Evolutionary conservation across 2,329 filamentous ascomycete genomes (phyloP), one percentile per base, ranked within the genome.

Genomic region (Pezicula radicicola): DNA sequence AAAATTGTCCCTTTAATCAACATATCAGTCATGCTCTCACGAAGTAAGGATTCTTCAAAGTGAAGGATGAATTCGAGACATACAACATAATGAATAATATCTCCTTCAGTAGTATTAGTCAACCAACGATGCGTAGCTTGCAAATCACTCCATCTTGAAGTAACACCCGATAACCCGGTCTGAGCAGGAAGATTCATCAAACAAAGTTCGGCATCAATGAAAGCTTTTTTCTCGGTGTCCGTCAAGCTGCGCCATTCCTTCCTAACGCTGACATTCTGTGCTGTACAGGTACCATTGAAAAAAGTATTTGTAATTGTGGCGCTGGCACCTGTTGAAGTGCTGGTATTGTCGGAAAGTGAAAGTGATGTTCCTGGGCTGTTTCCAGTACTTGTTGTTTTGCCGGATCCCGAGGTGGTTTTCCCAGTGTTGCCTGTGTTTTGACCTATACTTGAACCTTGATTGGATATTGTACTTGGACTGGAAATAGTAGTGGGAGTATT

Each of bases 81-180:
- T 25, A 50, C 50, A 3, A 47, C 50, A 43, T 52, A 52, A 36
- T 55, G 53, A 16, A 52, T 55, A 8, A 50, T 43, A 28, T 55
- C 53, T n/a, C 50, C 67, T 59, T 70, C 67, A 33, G 68, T 66
- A 12, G 39, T 37, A n/a, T 56, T 53, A 3, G 66, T 69, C 49
- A 68, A 61, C 42, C 63, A 60, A 50, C 68, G 67, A 60, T 73
- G 70, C 3, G 69, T 68, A 43, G 68, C 67, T 46, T 70, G 64
- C 19, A 73, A 62, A 51, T 72, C 70, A 19, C 71, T 70, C 51
- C 69, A 73, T 28, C 69, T 62, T 53, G 56, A 69, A 40, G 54
- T 46, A 5, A 66, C 48, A 15, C 51, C 54, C 19, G 51, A 49
- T 18, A 54, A 28, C 6, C 43, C 43, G 3, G 49, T 35, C 36